Evolutionary conservation across 768 basidiomycete genomes (phyloP), one percentile per base, ranked within the genome.

Genomic region (Calocybe gangraenosa): DNA sequence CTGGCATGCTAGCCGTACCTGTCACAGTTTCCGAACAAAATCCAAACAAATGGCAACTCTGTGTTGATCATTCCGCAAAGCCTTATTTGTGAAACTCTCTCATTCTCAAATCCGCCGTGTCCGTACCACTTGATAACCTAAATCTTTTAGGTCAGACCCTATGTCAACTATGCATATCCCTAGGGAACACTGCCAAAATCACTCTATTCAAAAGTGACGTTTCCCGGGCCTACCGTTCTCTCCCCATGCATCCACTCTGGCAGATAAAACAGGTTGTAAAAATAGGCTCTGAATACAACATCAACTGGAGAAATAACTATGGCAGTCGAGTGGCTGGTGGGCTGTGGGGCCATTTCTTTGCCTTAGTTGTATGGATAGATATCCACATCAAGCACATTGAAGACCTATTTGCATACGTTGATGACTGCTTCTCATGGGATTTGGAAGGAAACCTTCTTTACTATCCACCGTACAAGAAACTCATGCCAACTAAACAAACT

Each of bases 191-290:
- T 3, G 9, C 19, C 36, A 10, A 18, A 23, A 17, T 40, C 17
- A 25, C 30, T 4, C 42, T 69, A 0, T 71, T 64, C 58, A 72
- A 73, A 44, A 63, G 61, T 0, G 70, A 75, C 42, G 65, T 75
- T 0, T 54, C 57, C 0, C 46, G 57, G 7, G 71, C 72, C 0
- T 72, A 68, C 37, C 50, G 59, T 0, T 56, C 45, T 0, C 41
- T 68, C 20, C 71, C 65, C 0, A 58, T 70, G 41, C 55, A 59
- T 58, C 53, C 52, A 6, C 43, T 47, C 7, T 63, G 58, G 57
- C 60, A 61, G 47, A 47, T 70, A 11, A 55, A 60, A 37, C 69
- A 74, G n/a, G n/a, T n/a, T 15, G 51, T 64, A 37, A 55, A 50
- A 15, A 56, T 68, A 6, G 58, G 63, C 31, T 57, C 53, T 22